Base-by-base conservation (phyloP, 768 basidiomycete species). In the Lyophyllum atratum region DNA sequence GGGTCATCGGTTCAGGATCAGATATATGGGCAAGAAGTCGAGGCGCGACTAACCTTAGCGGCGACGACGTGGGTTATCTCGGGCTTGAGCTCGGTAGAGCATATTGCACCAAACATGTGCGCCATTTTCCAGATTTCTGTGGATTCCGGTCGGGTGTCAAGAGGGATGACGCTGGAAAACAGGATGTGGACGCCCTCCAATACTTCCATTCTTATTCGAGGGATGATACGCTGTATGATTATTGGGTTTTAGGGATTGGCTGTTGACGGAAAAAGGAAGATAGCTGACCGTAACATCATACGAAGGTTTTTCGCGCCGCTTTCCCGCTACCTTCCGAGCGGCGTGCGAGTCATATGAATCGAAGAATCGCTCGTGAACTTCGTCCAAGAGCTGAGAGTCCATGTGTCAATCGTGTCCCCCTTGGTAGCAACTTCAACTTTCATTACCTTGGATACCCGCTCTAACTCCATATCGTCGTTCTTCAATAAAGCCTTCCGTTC, bases 81-180 rank as follows among this genome's bases (percentile, higher is more conserved):
- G 25, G 69, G 71, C 4, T 78, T 80, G 39, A 97, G 68, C 60
- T 93, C 87, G 15, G 82, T 87, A 46, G 86, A 82, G 70, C 89
- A 92, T 46, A 77, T 78, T 2, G 96, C 96, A 9, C 96, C 96
- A 64, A 97, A 98, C 74, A 90, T 87, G 47, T 82, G 80, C 12
- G 96, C 93, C 69, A 89, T 80, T 62, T 84, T 80, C 93, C 93
- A 96, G 49, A 93, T 85, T 64, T 94, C 93, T 49, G 83, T 91
- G 47, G 79, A 78, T 70, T 94, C 88, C 34, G 93, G 90, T 54
- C 75, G 78, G 3, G 85, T 87, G 64, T 93, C 89, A n/a, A 95
- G 82, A 4, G 96, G 95, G 54, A 98, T 95, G 39, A 99, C 86
- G 55, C 95, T 93, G 1, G 96, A 98, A 73, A 99, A 98, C 33